phyloP scores from a whole-genome alignment of 139 green algal genomes.

The Chlorella sorokiniana region DNA sequence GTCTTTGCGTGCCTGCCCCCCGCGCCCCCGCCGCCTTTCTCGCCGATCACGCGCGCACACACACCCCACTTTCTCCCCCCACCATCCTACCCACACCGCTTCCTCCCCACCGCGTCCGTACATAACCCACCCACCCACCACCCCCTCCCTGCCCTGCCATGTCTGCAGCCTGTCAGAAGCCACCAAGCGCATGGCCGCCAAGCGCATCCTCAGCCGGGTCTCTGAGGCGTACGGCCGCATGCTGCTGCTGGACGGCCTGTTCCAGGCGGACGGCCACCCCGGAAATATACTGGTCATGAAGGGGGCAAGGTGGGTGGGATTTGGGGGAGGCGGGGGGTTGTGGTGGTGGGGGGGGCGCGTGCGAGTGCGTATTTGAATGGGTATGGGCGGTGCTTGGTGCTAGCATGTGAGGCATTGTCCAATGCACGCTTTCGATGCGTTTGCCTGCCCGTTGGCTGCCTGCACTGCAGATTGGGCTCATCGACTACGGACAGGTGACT shows the following conservation, averaged over 20 bases:
- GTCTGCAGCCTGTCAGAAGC: conserved; percentile 43
- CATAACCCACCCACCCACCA: neutral
- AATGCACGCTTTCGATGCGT: no score
- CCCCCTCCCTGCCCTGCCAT: no score
- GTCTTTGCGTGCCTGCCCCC: no score
- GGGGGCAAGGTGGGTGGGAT: conserved; percentile 43
- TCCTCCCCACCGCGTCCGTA: no score
- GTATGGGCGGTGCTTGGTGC: no score
- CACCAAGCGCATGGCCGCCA: conserved; percentile 40
- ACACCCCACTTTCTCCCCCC: neutral
- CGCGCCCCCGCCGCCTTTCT: no score
- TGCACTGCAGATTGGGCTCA: conserved; percentile 84
- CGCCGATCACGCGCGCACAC: neutral
- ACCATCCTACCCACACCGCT: neutral
- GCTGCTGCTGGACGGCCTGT: conserved; percentile 90
- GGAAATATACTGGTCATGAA: conserved; percentile 90
- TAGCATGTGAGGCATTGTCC: no score
- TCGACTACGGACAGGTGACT: conserved; percentile 98
- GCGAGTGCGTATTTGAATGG: no score
- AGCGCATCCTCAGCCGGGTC: conserved; percentile 63
- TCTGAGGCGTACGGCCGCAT: conserved; percentile 92
- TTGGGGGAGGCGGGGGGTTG: no score
- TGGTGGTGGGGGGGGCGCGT: conserved; percentile 3
- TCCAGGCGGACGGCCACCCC: conserved; percentile 75
- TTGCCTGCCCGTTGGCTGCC: no score